phyloP scores from a whole-genome alignment of 768 basidiomycete genomes.

The Termitomyces bulborhizus region DNA sequence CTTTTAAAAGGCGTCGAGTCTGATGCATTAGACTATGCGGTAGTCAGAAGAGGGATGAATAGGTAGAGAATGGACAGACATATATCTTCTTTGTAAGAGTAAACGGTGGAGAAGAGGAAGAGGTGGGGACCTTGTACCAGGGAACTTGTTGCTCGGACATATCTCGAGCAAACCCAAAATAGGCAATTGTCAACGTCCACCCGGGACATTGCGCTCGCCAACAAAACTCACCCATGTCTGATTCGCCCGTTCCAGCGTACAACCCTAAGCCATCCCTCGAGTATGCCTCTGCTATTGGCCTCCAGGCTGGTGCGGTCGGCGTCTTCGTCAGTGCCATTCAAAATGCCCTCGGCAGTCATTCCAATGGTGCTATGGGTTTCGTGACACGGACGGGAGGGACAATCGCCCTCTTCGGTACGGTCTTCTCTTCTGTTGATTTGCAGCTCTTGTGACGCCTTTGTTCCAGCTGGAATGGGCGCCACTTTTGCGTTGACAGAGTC shows the following conservation, averaged over 20 bases:
- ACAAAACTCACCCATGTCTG: constrained; percentile 27
- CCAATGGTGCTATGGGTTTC: constrained; percentile 78
- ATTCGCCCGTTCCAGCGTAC: constrained; percentile 24
- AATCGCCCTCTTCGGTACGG: constrained; percentile 87
- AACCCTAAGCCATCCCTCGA: constrained; percentile 49
- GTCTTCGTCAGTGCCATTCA: constrained; percentile 64
- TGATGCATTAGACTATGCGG: constrained; percentile 20
- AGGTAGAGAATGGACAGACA: constrained; percentile 29
- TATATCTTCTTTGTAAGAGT: constrained; percentile 32
- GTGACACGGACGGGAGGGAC: constrained; percentile 84
- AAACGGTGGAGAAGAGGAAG: constrained; percentile 31
- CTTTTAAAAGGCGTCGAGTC: constrained; percentile 29
- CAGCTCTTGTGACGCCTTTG: background rate
- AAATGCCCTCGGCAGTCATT: constrained; percentile 76
- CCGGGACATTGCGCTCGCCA: constrained; percentile 17
- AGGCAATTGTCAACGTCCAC: constrained; percentile 18
- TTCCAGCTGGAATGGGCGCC: constrained; percentile 80
- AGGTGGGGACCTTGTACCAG: constrained; percentile 31
- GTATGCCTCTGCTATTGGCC: constrained; percentile 49
- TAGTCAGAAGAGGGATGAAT: background rate
- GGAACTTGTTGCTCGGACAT: constrained; percentile 11
- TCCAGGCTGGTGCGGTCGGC: constrained; percentile 63
- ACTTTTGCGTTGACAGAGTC: constrained; percentile 82
- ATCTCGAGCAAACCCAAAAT: constrained; percentile 17
- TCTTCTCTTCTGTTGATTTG: background rate